Evolutionary conservation across 495 filamentous ascomycete genomes (phyloP).

Genomic region (Penicillium tannophilum): DNA sequence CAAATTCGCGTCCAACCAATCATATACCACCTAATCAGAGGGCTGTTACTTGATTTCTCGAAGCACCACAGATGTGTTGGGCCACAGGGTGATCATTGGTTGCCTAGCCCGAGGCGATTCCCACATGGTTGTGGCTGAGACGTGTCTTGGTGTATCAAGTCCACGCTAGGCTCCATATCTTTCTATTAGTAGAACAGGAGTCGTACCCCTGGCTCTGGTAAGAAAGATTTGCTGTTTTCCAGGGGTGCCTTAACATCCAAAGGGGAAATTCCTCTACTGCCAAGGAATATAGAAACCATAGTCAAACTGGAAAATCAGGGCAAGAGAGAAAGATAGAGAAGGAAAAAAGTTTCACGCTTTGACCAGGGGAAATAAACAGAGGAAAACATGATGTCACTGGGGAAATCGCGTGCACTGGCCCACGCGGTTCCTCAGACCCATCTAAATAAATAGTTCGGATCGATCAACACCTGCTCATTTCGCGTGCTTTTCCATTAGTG

Average conservation of each 20-base stretch:
- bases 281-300: neutral
- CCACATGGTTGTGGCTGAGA: slow-evolving; percentile 40
- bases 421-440: slow-evolving; percentile 18
- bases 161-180: slow-evolving; percentile 30
- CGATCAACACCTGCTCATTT: slow-evolving; percentile 21
- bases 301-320: neutral
- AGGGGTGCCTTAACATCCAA: no score
- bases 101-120: slow-evolving; percentile 20
- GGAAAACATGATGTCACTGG: slow-evolving; percentile 30
- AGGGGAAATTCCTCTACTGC: neutral
- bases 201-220: slow-evolving; percentile 12
- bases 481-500: neutral
- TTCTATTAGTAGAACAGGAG: slow-evolving; percentile 34
- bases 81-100: slow-evolving; percentile 12
- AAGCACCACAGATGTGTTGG: neutral
- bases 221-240: neutral
- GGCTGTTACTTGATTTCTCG: slow-evolving; percentile 1
- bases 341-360: slow-evolving; percentile 11
- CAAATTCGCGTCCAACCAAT: slow-evolving; percentile 5
- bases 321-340: neutral
- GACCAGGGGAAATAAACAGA: slow-evolving; percentile 16
- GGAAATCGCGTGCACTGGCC: slow-evolving; percentile 33
- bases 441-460: slow-evolving; percentile 21
- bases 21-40: neutral
- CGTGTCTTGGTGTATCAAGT: slow-evolving; percentile 30